Conservation (phyloP, 1,284 basidiomycete genomes). For the Singerocomus inundabilis region DNA sequence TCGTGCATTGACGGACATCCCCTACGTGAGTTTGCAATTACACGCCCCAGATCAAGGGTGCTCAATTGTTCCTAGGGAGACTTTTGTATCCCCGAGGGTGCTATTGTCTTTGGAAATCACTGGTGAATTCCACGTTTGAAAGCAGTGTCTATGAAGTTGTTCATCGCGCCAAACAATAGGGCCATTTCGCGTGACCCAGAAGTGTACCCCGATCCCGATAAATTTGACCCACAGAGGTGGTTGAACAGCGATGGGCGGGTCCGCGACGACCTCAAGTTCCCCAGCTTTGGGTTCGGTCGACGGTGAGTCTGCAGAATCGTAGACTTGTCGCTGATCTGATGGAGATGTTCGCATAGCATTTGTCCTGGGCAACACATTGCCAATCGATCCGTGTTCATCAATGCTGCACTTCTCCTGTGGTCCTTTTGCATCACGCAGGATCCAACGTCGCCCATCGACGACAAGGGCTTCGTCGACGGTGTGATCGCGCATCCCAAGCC, state of each 20-base stretch:
- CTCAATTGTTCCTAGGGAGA: conserved; percentile 22
- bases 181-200: conserved; percentile 32
- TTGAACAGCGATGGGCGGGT: conserved; percentile 24
- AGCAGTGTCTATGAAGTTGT: background rate
- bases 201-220: conserved; percentile 31
- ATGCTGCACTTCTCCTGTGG: conserved; percentile 59
- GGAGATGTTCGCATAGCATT: conserved; percentile 35
- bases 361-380: conserved; percentile 66
- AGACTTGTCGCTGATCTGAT: background rate
- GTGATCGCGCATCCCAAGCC: conserved; percentile 57
- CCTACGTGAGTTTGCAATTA: conserved; percentile 24
- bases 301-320: conserved; percentile 16
- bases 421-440: conserved; percentile 56
- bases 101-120: conserved; percentile 35
- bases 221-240: conserved; percentile 32
- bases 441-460: conserved; percentile 52
- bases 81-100: conserved; percentile 33
- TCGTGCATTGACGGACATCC: conserved; percentile 29
- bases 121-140: conserved; percentile 19
- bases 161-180: conserved; percentile 16
- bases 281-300: conserved; percentile 34
- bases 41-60: background rate
- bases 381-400: conserved; percentile 58
- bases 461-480: conserved; percentile 54
- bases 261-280: conserved; percentile 32